phyloP scores from a whole-genome alignment of 495 filamentous ascomycete genomes.

The Penicillium steckii region DNA sequence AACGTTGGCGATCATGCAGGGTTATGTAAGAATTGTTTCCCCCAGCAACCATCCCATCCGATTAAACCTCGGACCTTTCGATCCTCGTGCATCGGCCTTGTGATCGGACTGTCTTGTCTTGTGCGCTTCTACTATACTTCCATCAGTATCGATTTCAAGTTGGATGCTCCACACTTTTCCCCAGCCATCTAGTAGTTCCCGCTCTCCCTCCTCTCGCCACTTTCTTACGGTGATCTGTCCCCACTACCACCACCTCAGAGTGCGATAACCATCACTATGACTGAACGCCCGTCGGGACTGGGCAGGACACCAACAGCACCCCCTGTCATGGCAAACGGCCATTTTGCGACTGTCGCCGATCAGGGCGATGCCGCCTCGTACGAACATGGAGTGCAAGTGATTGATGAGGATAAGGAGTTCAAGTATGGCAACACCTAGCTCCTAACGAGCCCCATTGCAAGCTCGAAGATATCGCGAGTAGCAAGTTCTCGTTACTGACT shows the following conservation, averaged over 20 bases:
- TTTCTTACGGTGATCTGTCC: constrained; percentile 20
- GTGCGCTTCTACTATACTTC: background rate
- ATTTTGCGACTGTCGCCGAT: constrained; percentile 78
- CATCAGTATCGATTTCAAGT: background rate
- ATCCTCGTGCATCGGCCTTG: constrained; percentile 23
- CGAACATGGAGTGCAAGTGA: constrained; percentile 93
- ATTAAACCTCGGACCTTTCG: constrained; percentile 21
- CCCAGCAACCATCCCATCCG: constrained; percentile 10
- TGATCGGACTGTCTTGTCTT: constrained; percentile 9
- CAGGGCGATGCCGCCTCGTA: constrained; percentile 64
- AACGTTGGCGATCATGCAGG: constrained; percentile 1
- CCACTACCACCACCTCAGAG: constrained; percentile 19
- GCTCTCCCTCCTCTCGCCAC: constrained; percentile 23
- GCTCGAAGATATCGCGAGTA: background rate
- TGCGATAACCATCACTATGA: constrained; percentile 19
- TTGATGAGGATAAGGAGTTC: constrained; percentile 94
- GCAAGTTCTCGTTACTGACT: constrained; percentile 23
- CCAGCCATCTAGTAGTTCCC: constrained; percentile 16
- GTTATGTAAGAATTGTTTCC: constrained; percentile 26
- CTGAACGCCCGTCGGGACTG: constrained; percentile 31
- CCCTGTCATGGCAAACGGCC: constrained; percentile 73
- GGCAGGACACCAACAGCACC: constrained; percentile 50
- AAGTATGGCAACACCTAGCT: constrained; percentile 57
- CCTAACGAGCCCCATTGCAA: background rate
- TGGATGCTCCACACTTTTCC: constrained; percentile 12